phyloP scores from a whole-genome alignment of 2,329 filamentous ascomycete genomes.

The Fusarium sp. region DNA sequence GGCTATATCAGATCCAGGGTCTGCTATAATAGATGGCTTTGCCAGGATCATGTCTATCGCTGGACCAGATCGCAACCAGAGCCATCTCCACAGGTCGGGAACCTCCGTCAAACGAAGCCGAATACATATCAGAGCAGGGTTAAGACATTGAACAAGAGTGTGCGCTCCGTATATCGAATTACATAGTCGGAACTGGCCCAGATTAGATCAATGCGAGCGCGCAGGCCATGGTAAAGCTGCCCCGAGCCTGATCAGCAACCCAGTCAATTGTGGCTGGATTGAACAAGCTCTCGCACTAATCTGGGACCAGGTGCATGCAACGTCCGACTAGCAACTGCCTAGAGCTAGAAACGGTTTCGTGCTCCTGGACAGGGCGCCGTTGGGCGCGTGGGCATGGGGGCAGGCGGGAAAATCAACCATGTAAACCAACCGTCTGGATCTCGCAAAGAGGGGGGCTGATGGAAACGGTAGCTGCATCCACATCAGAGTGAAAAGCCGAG shows the following conservation, averaged over 20 bases:
- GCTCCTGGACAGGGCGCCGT: conserved; percentile 29
- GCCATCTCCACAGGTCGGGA: conserved; percentile 42
- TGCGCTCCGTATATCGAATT: conserved; percentile 22
- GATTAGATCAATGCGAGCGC: conserved; percentile 41
- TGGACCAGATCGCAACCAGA: conserved; percentile 44
- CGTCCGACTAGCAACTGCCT: conserved; percentile 21
- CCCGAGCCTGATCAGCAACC: conserved; percentile 37
- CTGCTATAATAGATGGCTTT: conserved; percentile 46
- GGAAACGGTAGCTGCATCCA: conserved; percentile 30
- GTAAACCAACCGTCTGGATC: conserved; percentile 41
- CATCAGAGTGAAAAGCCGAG: conserved; percentile 38
- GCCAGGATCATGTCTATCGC: conserved; percentile 39
- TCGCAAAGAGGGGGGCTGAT: conserved; percentile 36
- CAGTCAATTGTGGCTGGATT: conserved; percentile 41
- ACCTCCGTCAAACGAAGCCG: conserved; percentile 43
- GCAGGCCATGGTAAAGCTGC: conserved; percentile 40
- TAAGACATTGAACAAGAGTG: conserved; percentile 37
- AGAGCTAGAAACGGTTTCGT: conserved; percentile 26
- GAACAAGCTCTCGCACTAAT: conserved; percentile 35
- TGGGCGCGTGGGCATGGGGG: conserved; percentile 30
- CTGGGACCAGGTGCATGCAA: conserved; percentile 24
- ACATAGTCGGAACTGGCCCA: conserved; percentile 35
- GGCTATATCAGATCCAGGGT: conserved; percentile 48
- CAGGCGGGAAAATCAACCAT: conserved; percentile 38
- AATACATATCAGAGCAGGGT: conserved; percentile 35